Evolutionary conservation across 352 stramenopile genomes (phyloP).

Genomic region (Phytophthora pluvialis): DNA sequence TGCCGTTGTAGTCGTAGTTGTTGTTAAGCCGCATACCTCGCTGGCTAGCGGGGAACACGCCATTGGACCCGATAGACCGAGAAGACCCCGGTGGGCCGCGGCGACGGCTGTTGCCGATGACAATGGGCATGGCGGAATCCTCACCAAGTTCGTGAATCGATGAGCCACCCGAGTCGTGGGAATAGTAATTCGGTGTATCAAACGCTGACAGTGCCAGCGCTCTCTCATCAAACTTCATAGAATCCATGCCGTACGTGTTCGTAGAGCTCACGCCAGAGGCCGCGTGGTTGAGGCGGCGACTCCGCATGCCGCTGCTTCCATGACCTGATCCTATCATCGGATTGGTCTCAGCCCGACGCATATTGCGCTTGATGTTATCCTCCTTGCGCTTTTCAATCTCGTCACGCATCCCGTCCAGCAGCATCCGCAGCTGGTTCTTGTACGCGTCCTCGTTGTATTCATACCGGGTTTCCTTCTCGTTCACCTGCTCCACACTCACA

Average conservation of each 20-base stretch:
- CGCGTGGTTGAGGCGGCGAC: conserved; percentile 30
- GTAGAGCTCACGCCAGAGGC: conserved; percentile 39
- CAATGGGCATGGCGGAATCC: conserved; percentile 21
- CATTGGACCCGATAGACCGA: conserved; percentile 37
- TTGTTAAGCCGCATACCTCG: conserved; percentile 37
- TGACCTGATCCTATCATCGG: conserved; percentile 30
- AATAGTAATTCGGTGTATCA: conserved; percentile 39
- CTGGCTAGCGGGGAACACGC: conserved; percentile 32
- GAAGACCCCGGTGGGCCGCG: conserved; percentile 29
- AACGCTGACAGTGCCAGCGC: conserved; percentile 35
- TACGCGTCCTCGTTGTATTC: conserved; percentile 75
- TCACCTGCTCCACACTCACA: conserved; percentile 50
- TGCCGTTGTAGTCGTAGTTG: conserved; percentile 43
- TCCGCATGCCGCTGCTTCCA: conserved; percentile 16
- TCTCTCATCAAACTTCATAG: conserved; percentile 59
- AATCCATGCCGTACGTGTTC: conserved; percentile 40
- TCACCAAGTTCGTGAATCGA: conserved; percentile 35
- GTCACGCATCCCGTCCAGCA: conserved; percentile 80
- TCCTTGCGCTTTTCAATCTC: conserved; percentile 87
- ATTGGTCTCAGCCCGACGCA: conserved; percentile 48
- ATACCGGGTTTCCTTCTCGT: conserved; percentile 56
- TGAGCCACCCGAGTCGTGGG: conserved; percentile 43
- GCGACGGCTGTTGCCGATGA: conserved; percentile 37
- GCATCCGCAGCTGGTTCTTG: conserved; percentile 68
- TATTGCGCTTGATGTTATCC: conserved; percentile 61